Base-by-base conservation (phyloP, 2,329 filamentous ascomycete species). In the Basipetospora chlamydospora region DNA sequence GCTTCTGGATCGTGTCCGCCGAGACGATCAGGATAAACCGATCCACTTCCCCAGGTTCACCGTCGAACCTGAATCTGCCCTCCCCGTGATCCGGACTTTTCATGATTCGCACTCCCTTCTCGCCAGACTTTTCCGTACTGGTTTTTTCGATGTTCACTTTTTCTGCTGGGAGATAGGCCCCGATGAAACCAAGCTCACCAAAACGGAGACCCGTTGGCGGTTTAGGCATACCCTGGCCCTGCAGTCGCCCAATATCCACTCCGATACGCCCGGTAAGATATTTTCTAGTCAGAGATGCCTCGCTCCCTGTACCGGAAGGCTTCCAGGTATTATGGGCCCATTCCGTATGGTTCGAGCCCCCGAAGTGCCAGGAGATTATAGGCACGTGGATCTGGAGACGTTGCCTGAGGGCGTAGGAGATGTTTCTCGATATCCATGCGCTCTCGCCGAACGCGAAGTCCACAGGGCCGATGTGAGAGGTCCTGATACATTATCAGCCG, bases 391-490 rank as follows among this genome's bases (percentile, higher is more conserved):
- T 26, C 4, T 28, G 41, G n/a, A 39, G 23, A 17, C 37, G 40
- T 26, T 43, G 39, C 2, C 36, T 10, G 1, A 34, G 39, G 4
- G 37, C 41, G 5, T 41, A 32, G 22, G 41, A 37, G 22, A 41
- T 43, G 33, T 43, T 43, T 20, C 41, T 20, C 6, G 41, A 40
- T 4, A 43, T 28, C 39, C 39, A 43, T 29, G 26, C 28, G 35
- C 36, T 43, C 17, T 43, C 41, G 7, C 32, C 37, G 16, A 43
- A 43, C 12, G 39, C 34, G 12, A 43, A 43, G 16, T 43, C 41
- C 7, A 43, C 35, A n/a, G 41, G 25, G 3, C 41, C 41, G 18
- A 37, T 26, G 33, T 37, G 38, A 5, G 39, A 39, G 16, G 39
- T 26, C 41, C 41, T 41, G 30, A n/a, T n/a, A n/a, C n/a, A n/a